A percentile compares a stretch with the other conserved stretches of the same genome.
These are phyloP conservation scores for Graphilbum ipis-grandicollis DNA, from an alignment of 2,329 filamentous ascomycete genomes.

Conservation along the genomic window DNA sequence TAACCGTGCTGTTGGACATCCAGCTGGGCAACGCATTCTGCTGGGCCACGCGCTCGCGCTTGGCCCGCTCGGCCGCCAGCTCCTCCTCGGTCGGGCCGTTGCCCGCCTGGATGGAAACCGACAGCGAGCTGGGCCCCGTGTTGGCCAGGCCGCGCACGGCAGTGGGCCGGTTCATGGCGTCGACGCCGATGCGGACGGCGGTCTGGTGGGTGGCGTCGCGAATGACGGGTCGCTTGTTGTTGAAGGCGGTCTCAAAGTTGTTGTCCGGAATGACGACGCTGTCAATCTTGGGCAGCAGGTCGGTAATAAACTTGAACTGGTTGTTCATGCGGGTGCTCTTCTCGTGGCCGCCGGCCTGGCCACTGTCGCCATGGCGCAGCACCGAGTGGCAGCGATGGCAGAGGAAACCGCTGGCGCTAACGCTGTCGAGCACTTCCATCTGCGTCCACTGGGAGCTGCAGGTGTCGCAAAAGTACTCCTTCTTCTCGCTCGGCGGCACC, in stretches of 20 bases:
- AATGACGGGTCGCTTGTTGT: constrained; percentile 43
- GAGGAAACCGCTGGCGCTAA: constrained; percentile 54
- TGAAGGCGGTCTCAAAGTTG: constrained; percentile 52
- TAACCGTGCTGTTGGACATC: constrained; percentile 56
- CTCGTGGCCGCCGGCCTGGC: constrained; percentile 53
- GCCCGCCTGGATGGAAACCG: constrained; percentile 49
- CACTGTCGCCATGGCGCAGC: constrained; percentile 48
- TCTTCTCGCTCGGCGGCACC: constrained; percentile 66
- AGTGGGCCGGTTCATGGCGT: constrained; percentile 38
- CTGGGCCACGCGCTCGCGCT: constrained; percentile 45
- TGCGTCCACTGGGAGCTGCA: constrained; percentile 80
- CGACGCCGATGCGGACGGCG: constrained; percentile 39
- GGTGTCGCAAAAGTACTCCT: constrained; percentile 71
- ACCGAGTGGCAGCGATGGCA: constrained; percentile 62
- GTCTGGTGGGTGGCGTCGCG: constrained; percentile 52
- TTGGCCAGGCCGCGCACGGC: constrained; percentile 53
- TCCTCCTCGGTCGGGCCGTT: constrained; percentile 51
- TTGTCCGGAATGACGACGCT: constrained; percentile 56
- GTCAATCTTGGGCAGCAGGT: constrained; percentile 62
- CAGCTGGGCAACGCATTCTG: constrained; percentile 56
- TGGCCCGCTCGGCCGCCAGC: constrained; percentile 44
- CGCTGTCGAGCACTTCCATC: constrained; percentile 71
- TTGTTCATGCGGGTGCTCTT: constrained; percentile 59
- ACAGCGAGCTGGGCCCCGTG: constrained; percentile 49
- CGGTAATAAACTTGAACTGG: constrained; percentile 63